Evolutionary conservation across 805 yeast species (phyloP).

Genomic region (Myxozyma melibiosi): DNA sequence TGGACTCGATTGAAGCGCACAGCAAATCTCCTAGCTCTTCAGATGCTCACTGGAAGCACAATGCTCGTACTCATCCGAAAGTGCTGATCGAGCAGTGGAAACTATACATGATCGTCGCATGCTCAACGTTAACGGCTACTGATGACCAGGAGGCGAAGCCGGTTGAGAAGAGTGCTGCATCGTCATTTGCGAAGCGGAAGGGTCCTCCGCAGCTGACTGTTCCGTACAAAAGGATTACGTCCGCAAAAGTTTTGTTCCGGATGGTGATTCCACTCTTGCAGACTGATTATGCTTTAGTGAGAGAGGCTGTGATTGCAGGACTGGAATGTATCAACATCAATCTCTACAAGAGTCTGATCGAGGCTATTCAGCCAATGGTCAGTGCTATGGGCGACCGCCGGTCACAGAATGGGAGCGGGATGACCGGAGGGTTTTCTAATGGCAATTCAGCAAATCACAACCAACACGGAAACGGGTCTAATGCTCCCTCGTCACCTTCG

Average conservation of each 20-base stretch:
- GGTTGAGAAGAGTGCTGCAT: constrained; percentile 65
- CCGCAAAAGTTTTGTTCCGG: constrained; percentile 85
- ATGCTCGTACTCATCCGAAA: constrained; percentile 50
- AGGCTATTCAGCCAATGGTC: constrained; percentile 40
- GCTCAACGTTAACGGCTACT: constrained; percentile 87
- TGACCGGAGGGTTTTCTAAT: background rate
- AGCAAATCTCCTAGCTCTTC: constrained; percentile 21
- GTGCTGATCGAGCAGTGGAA: constrained; percentile 83
- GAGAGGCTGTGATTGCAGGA: constrained; percentile 88
- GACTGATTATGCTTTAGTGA: constrained; percentile 65
- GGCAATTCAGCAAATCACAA: background rate
- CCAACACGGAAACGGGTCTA: background rate
- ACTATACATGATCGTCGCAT: constrained; percentile 83
- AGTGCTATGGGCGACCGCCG: constrained; percentile 8
- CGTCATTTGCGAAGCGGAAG: constrained; percentile 6
- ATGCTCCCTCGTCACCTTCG: constrained; percentile 16
- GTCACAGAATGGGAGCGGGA: background rate
- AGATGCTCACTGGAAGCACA: constrained; percentile 32
- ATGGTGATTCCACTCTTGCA: constrained; percentile 82
- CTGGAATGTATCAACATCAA: constrained; percentile 87
- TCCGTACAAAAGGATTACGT: constrained; percentile 72
- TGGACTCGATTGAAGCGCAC: constrained; percentile 38
- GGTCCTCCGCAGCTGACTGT: constrained; percentile 13
- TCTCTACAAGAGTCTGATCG: constrained; percentile 79
- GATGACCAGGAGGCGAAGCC: constrained; percentile 71